A percentile compares a stretch with the other conserved stretches of the same genome.
Evolutionary conservation across 2,329 filamentous ascomycete genomes (phyloP).

Genomic region (Xylaria sp.): DNA sequence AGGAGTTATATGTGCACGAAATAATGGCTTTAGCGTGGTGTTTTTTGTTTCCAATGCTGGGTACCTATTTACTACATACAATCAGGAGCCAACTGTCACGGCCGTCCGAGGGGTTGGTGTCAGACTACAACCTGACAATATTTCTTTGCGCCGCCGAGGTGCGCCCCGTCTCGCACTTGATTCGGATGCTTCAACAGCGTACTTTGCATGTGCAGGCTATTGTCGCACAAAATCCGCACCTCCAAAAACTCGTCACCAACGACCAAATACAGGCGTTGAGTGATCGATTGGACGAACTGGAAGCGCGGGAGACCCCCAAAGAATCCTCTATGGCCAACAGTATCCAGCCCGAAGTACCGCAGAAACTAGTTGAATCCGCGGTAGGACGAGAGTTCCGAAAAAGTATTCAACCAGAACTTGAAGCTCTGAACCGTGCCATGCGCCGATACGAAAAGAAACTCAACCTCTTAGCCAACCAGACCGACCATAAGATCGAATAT

Average conservation of each 20-base stretch:
- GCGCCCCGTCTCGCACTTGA: constrained; percentile 81
- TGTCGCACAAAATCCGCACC: constrained; percentile 66
- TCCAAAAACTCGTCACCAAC: constrained; percentile 51
- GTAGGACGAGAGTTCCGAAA: constrained; percentile 70
- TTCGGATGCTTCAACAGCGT: constrained; percentile 81
- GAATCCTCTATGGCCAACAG: constrained; percentile 30
- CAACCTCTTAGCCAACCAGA: constrained; percentile 78
- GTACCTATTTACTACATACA: constrained; percentile 85
- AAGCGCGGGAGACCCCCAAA: constrained; percentile 63
- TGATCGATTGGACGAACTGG: constrained; percentile 75
- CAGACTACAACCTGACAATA: constrained; percentile 91
- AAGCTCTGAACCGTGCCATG: constrained; percentile 88
- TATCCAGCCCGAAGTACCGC: constrained; percentile 48
- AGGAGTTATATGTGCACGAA: constrained; percentile 80
- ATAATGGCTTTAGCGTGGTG: constrained; percentile 79
- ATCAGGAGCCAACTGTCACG: constrained; percentile 84
- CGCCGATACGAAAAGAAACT: constrained; percentile 92
- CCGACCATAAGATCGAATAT: constrained; percentile 77
- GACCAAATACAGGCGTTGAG: constrained; percentile 67
- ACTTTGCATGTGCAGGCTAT: constrained; percentile 85
- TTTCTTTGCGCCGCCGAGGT: constrained; percentile 90
- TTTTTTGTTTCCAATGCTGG: constrained; percentile 80
- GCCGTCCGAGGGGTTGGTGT: constrained; percentile 87
- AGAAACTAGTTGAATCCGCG: constrained; percentile 55
- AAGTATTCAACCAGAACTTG: constrained; percentile 81